Evolutionary conservation across 768 basidiomycete species (phyloP), one percentile per base, ranked within the genome.

Genomic region (Suillus subalutaceus): DNA sequence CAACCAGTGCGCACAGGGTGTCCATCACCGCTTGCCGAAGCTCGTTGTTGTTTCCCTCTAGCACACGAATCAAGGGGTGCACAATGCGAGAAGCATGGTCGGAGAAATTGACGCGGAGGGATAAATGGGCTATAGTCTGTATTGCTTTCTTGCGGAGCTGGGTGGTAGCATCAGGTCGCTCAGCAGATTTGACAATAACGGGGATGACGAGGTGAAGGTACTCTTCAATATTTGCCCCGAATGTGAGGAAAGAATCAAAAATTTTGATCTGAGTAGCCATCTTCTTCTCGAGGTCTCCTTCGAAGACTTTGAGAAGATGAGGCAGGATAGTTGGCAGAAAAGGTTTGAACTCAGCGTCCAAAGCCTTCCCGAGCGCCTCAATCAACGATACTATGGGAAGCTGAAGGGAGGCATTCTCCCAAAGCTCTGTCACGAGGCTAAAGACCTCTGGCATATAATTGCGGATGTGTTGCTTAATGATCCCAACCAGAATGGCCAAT

Each of bases 1-100:
- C 84, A 46, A 98, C 90, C 48, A 99, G 82, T 1, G 96, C 92
- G 75, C 94, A 97, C 2, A 99, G 80, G 0, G 96, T 93, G 67
- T 98, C 96, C 89, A 99, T 91, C 9, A 96, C 93, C 1, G 92
- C 88, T 77, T 86, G 86, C 26, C 93, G 85, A 57, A 99, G 80
- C 65, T 98, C 96, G 66, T 91, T 91, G 69, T 84, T 90, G 2
- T 85, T 82, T 43, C 82, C 83, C 50, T 89, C 89, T 65, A 99
- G 81, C 2, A 98, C 92, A 44, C 97, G 86, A 48, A 94, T 91
- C 32, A 99, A 84, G 6, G 97, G 96, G 72, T 99, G 97, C 8
- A 99, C 93, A 71, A 99, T 97, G 30, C 97, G 88, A 12, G 95
- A 97, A 26, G 97, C 95, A 69, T 99, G 97, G 73, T 99, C 97